Evolutionary conservation across 768 basidiomycete species (phyloP), one percentile per base, ranked within the genome.

Genomic region (Royoungia palumana): DNA sequence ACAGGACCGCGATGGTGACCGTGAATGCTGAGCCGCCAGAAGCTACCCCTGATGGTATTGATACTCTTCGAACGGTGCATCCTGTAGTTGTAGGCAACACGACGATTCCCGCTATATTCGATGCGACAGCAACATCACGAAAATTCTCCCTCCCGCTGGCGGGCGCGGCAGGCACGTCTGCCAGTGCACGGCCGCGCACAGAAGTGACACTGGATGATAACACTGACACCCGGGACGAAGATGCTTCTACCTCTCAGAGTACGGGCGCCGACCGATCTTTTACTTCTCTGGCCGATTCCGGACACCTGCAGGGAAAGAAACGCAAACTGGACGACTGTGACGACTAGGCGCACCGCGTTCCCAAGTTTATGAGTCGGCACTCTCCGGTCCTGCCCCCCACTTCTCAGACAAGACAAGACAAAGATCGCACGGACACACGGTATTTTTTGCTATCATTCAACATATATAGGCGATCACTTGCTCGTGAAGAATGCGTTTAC

Each of bases 321-420:
- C 63, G 65, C 22, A 67, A 51, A 39, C 11, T 67, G 44, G 48
- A 42, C 5, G 54, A 48, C 3, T 46, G 44, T 16, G 48, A 52
- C 13, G 47, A 49, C 35, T 50, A 57, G 27, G 19, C 14, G 4
- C 24, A 28, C 1, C 14, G 2, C 19, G 24, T 17, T 6, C 7
- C 42, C 20, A 36, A 47, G 38, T 40, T 49, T 38, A 39, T 38
- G n/a, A 20, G 17, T 45, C 30, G 39, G 32, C 21, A 25, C 24
- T 25, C 8, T 25, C 16, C 16, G n/a, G 12, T 13, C 11, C 30
- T 13, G 2, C 30, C 32, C 32, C 6, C 32, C 32, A 16, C 16
- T 6, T 32, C 32, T 32, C 13, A 32, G 28, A 28, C 12, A 28
- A 28, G 28, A 28, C 12, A 28, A 28, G 5, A 12, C 12, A 2